These are phyloP conservation scores for Colletotrichum lini DNA, from an alignment of 2,329 filamentous ascomycete species.

Conservation along the genomic window DNA sequence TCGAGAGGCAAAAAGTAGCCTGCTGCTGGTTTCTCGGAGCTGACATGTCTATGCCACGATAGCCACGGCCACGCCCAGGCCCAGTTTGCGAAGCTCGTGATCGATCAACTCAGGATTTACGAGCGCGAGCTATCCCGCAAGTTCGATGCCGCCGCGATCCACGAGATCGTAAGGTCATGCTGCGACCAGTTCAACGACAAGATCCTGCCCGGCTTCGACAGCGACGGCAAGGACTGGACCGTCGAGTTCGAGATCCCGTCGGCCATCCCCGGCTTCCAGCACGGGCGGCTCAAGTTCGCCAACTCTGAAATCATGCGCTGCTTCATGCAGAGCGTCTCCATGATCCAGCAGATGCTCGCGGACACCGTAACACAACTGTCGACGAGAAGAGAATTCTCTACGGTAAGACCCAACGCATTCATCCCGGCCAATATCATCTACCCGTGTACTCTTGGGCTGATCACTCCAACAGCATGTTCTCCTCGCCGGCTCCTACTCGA, in stretches of 20 bases:
- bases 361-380: neutral
- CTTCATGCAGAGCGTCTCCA: conserved; percentile 6
- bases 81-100: conserved; percentile 6
- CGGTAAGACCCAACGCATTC: neutral
- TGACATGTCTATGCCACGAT: neutral
- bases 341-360: conserved; percentile 4
- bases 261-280: neutral
- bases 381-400: neutral
- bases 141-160: neutral
- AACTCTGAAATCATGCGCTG: conserved; percentile 12
- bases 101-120: conserved; percentile 3
- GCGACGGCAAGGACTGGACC: conserved; percentile 3
- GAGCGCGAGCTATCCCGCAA: conserved; percentile 11
- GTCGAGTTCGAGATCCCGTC: conserved; percentile 20
- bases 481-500: conserved; percentile 2
- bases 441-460: neutral
- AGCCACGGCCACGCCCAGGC: conserved; percentile 7
- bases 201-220: conserved; percentile 18
- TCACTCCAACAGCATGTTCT: conserved; percentile 6
- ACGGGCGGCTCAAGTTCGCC: conserved; percentile 16
- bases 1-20: neutral
- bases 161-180: conserved; percentile 7
- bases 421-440: neutral
- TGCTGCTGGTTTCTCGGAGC: neutral
- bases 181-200: conserved; percentile 2